A percentile compares a stretch with the other conserved stretches of the same genome.
Conservation (phyloP, 148 eudicot genomes). For the Camellia lanceoleosa region DNA sequence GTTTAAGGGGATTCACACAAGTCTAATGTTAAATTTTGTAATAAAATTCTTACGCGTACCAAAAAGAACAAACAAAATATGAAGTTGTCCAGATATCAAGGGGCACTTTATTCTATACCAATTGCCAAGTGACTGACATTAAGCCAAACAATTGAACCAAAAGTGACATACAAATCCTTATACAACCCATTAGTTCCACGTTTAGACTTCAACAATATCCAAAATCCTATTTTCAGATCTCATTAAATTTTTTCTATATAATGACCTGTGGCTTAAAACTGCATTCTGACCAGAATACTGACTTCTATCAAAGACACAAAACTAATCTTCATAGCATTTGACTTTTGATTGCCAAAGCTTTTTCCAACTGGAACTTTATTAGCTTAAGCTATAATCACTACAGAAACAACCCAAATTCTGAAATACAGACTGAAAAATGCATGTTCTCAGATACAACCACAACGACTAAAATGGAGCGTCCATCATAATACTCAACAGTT, state of each 20-base stretch:
- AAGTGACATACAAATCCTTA: not conserved
- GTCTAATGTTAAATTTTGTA: not conserved
- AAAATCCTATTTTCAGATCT: not conserved
- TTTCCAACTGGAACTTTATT: not conserved
- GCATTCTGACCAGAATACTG: not conserved
- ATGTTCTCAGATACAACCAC: not conserved
- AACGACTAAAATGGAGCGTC: not conserved
- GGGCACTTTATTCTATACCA: not conserved
- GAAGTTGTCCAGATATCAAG: not conserved
- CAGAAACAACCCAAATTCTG: not conserved
- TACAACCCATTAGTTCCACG: not conserved
- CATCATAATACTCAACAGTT: not conserved
- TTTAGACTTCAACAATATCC: not conserved
- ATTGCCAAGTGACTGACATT: not conserved
- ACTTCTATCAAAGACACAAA: slow-evolving; percentile 7
- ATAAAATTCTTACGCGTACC: not conserved
- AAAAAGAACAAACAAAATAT: not conserved
- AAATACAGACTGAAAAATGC: not conserved
- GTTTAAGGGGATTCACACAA: not conserved
- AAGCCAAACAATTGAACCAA: not conserved
- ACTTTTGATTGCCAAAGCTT: not conserved
- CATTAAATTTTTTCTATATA: not conserved
- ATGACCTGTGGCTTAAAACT: not conserved
- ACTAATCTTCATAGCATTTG: not conserved
- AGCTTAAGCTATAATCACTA: not conserved